Base-by-base conservation (phyloP, 2,329 filamentous ascomycete species). In the Trichoderma guizhouense region DNA sequence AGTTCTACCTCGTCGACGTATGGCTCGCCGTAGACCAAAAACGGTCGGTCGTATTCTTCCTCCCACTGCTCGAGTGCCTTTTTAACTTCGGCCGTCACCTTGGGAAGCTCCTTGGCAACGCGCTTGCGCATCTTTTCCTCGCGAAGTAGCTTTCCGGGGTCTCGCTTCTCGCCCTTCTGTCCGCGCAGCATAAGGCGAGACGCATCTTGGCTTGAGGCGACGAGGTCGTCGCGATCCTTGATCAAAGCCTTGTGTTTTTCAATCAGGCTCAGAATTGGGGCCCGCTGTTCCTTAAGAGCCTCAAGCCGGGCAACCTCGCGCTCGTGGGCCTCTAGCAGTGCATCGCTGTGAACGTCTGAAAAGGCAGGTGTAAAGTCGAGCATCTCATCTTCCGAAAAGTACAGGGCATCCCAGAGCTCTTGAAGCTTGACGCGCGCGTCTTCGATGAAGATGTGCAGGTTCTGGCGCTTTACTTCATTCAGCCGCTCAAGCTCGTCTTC, bases 111-210 rank as follows among this genome's bases (percentile, higher is more conserved):
- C 82, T 98, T 99, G 30, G 95, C 89, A 74, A 99, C 98, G 72
- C 95, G 89, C 88, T 99, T 99, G 73, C 96, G 91, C 93, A 97
- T 97, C 87, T 98, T 99, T 84, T 99, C 96, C 79, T 99, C 96
- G 34, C 96, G 89, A 67, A 99, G 86, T 18, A 99, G 87, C 83
- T 97, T 96, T 65, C 94, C 95, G 3, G 96, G 96, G 79, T 99
- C 96, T 74, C 97, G 93, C 82, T 91, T 93, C 84, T 98, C 95
- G 69, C 95, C 95, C 83, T 97, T 97, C 76, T 94, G 91, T 3
- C 95, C 95, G 73, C 95, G 94, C 77, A 91, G 89, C 91, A 98
- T 94, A 34, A 99, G 86, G 58, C 96, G 91, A 7, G 95, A 98
- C 15, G 96, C 95, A 81, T 99, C 97, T 79, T 98, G 95, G 77